Percentiles rank a stretch among this genome's conserved stretches.
Evolutionary conservation across 495 filamentous ascomycete species (phyloP).

Genomic region (Amorphotheca resinae): DNA sequence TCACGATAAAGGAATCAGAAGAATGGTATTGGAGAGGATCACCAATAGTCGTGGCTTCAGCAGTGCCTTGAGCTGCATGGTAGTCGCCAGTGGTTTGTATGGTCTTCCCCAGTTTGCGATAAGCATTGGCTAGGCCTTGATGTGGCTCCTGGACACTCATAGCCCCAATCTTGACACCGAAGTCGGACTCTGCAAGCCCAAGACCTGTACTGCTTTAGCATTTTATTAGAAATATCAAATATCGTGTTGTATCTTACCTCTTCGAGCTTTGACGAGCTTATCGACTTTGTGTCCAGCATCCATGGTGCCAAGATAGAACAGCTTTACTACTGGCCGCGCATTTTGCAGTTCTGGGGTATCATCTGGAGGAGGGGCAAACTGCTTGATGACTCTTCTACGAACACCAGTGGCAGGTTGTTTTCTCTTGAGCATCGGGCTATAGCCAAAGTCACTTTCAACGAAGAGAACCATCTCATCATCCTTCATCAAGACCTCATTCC

Average conservation of each 20-base stretch:
- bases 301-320: constrained; percentile 93
- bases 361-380: constrained; percentile 95
- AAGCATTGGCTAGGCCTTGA: constrained; percentile 72
- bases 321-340: constrained; percentile 81
- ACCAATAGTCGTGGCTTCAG: constrained; percentile 87
- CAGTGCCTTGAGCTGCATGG: constrained; percentile 94
- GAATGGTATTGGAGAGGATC: constrained; percentile 95
- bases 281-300: constrained; percentile 93
- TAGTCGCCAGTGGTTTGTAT: constrained; percentile 89
- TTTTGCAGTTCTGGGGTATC: constrained; percentile 91
- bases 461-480: constrained; percentile 97
- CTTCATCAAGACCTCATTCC: constrained; percentile 81
- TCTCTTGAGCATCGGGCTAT: constrained; percentile 86
- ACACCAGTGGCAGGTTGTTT: constrained; percentile 97
- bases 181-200: constrained; percentile 84
- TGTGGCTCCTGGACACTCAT: constrained; percentile 88
- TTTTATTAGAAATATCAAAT: neutral
- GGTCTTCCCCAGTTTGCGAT: constrained; percentile 87
- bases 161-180: constrained; percentile 73
- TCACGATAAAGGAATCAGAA: constrained; percentile 92
- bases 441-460: constrained; percentile 95
- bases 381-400: constrained; percentile 87
- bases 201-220: constrained; percentile 44
- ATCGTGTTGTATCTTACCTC: constrained; percentile 46
- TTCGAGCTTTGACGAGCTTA: constrained; percentile 77